Evolutionary conservation across 805 yeast species (phyloP), one percentile per base, ranked within the genome.

Genomic region (Yamadazyma philogaea): DNA sequence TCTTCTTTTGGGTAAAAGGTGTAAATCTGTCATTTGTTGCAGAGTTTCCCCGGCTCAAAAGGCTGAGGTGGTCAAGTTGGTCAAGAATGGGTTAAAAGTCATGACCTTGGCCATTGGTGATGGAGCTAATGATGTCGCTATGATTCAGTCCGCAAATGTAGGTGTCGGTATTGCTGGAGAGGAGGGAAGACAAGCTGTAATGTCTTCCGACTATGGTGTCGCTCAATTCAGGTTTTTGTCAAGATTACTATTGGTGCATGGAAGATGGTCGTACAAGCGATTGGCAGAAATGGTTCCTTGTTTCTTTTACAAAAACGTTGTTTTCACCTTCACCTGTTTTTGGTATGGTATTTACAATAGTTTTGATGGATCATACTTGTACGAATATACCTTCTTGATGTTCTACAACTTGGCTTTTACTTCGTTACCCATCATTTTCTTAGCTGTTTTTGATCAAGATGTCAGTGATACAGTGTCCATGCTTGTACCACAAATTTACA

Each of bases 151-250:
- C 26, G 91, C 95, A 4, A 83, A 86, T 58, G 80, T 86, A 26
- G 95, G 95, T 44, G 82, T 86, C 30, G 95, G 95, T 49, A 84
- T 85, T 55, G 91, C 89, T 6, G 95, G 95, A 50, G 87, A 84
- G 53, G 95, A 85, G 64, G 95, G 95, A 46, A 66, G 93, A 40
- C 90, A 84, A 56, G 95, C 95, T 1, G 93, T 82, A 7, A 85
- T 85, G 95, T 79, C 88, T 1, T 79, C 90, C 0, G 95, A 85
- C 66, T 85, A 83, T 60, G 91, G 89, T 3, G 69, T 85, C 54
- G 95, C 89, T 2, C 93, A 85, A 60, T 85, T 85, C 67, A 63
- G 87, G 48, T 86, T 70, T 60, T 63, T 85, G 50, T 71, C 79
- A 2, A 63, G 89, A 49, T 66, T 85, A 48, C 64, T 86, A 36